These are phyloP conservation scores for Eucalyptus cladocalyx DNA, from an alignment of 345 rosid species.

Conservation along the genomic window DNA sequence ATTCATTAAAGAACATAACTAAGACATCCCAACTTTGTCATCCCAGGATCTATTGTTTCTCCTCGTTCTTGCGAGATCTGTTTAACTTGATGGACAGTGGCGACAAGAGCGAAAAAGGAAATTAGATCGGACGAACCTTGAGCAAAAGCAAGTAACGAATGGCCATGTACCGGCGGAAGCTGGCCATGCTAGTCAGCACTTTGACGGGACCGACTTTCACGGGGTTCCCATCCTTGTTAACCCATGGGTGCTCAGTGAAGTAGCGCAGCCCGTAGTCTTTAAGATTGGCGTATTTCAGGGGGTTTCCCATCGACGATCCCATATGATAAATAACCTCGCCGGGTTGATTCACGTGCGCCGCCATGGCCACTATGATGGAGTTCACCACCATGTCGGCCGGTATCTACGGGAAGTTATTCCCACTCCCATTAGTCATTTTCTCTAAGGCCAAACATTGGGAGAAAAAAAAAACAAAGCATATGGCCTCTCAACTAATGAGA, in stretches of 20 bases:
- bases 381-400: slow-evolving; percentile 95
- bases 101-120: background rate
- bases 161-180: slow-evolving; percentile 68
- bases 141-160: slow-evolving; percentile 45
- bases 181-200: slow-evolving; percentile 41
- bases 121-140: slow-evolving; percentile 27
- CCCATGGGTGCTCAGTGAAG: slow-evolving; percentile 71
- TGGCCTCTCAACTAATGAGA: background rate
- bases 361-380: slow-evolving; percentile 43
- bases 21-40: background rate
- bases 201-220: slow-evolving; percentile 36
- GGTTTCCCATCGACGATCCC: slow-evolving; percentile 60
- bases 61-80: background rate
- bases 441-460: background rate
- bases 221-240: slow-evolving; percentile 64
- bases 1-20: background rate
- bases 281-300: slow-evolving; percentile 18
- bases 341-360: slow-evolving; percentile 18
- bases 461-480: background rate
- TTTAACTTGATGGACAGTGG: background rate
- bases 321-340: slow-evolving; percentile 47
- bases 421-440: background rate
- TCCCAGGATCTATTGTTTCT: background rate
- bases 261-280: slow-evolving; percentile 25
- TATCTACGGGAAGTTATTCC: slow-evolving; percentile 12